phyloP scores from a whole-genome alignment of 768 basidiomycete genomes.

The Suillus luteus region DNA sequence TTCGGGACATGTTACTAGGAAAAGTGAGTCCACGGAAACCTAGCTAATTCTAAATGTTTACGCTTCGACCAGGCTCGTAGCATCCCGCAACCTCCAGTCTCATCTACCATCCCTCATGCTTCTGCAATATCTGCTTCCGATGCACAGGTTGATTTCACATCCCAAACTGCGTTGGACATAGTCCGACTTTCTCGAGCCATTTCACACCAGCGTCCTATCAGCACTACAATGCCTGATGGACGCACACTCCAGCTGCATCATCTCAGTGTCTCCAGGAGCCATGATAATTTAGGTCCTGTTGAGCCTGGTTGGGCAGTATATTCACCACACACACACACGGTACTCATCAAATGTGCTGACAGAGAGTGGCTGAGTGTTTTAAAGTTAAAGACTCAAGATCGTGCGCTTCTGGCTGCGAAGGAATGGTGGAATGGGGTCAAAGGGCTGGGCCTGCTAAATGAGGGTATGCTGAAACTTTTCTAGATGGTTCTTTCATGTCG shows the following conservation, averaged over 20 bases:
- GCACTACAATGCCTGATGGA: conserved; percentile 35
- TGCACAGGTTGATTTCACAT: conserved; percentile 55
- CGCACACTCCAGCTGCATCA: conserved; percentile 45
- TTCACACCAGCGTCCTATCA: conserved; percentile 56
- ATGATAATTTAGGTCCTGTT: conserved; percentile 18
- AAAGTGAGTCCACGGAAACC: conserved; percentile 40
- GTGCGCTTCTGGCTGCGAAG: conserved; percentile 51
- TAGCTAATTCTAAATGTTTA: not conserved
- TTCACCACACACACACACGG: conserved; percentile 36
- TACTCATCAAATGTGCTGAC: conserved; percentile 59
- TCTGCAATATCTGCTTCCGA: conserved; percentile 57
- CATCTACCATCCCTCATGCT: conserved; percentile 47
- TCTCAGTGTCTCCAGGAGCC: conserved; percentile 21
- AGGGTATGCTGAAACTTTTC: conserved; percentile 11
- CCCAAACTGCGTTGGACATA: conserved; percentile 58
- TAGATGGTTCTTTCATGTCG: conserved; percentile 2
- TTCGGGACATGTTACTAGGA: conserved; percentile 62
- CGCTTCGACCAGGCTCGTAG: conserved; percentile 44
- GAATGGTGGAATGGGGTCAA: conserved; percentile 82
- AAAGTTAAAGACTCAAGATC: conserved; percentile 63
- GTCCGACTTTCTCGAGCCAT: conserved; percentile 62
- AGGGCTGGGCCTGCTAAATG: conserved; percentile 30
- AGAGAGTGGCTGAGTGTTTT: conserved; percentile 54
- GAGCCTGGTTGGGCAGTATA: conserved; percentile 47
- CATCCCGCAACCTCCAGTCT: conserved; percentile 44